Conservation (phyloP, 345 rosid species). For the Citrus mangshanensis region DNA sequence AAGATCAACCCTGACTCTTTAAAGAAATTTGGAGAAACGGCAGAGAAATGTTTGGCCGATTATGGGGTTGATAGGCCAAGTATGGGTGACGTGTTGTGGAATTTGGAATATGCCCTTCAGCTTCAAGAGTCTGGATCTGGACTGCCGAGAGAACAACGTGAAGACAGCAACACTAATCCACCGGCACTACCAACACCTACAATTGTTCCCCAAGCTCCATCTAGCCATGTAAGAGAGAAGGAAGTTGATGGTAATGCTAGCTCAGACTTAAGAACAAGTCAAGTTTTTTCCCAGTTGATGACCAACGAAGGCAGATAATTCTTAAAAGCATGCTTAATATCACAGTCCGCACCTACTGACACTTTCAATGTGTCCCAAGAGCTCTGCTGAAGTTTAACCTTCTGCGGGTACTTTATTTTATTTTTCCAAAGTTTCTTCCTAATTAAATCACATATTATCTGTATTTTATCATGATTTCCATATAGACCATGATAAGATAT, state of each 20-base stretch:
- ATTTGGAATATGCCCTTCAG: conserved; percentile 73
- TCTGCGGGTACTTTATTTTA: no score
- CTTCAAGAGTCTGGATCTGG: conserved; percentile 61
- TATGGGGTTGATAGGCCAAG: conserved; percentile 93
- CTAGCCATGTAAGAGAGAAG: conserved; percentile 22
- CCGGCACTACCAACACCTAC: conserved; percentile 15
- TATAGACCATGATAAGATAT: neutral
- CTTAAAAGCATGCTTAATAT: neutral
- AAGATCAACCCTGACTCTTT: conserved; percentile 63
- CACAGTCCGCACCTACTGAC: neutral
- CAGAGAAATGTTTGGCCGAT: conserved; percentile 94
- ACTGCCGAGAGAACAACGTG: conserved; percentile 29
- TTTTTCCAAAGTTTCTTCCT: neutral
- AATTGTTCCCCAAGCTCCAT: conserved; percentile 21
- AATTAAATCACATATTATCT: neutral
- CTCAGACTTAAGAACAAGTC: conserved; percentile 57
- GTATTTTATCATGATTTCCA: neutral
- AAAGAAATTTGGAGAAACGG: conserved; percentile 85
- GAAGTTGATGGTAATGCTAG: conserved; percentile 36
- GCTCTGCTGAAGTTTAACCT: neutral
- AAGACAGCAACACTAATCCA: conserved; percentile 16
- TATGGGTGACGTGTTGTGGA: conserved; percentile 96
- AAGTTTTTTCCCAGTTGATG: conserved; percentile 87
- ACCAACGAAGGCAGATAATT: conserved; percentile 75
- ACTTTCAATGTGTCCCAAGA: neutral